Evolutionary conservation across 176 grass and related monocot genomes (phyloP).

Genomic region (Lolium rigidum): DNA sequence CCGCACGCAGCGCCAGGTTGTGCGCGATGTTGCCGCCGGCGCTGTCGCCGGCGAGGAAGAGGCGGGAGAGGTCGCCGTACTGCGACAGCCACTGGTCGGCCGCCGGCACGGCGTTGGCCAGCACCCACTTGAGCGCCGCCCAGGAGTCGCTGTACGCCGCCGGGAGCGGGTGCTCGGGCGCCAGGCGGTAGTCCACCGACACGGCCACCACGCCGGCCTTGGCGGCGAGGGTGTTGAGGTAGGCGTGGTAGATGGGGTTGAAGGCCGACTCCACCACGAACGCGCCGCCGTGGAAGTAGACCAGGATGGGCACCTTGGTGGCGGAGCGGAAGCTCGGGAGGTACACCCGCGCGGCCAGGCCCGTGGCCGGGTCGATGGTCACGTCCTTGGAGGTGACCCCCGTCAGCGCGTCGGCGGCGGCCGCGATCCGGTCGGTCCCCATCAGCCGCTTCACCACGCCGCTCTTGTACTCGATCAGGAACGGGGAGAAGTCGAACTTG

Average conservation of each 20-base stretch:
- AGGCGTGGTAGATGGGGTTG: conserved; percentile 68
- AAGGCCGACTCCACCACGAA: conserved; percentile 73
- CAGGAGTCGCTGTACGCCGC: conserved; percentile 81
- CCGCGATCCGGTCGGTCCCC: conserved; percentile 49
- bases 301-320: conserved; percentile 52
- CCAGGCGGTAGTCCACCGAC: conserved; percentile 80
- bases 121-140: conserved; percentile 78
- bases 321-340: conserved; percentile 41
- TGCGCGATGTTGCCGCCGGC: conserved; percentile 90
- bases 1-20: conserved; percentile 69
- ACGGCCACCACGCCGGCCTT: conserved; percentile 57
- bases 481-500: conserved; percentile 71
- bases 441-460: conserved; percentile 68
- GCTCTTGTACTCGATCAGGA: conserved; percentile 67
- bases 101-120: conserved; percentile 37
- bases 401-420: conserved; percentile 49
- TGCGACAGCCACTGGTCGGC: conserved; percentile 64
- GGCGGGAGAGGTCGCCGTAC: conserved; percentile 61
- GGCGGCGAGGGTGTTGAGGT: conserved; percentile 56
- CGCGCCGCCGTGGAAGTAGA: conserved; percentile 92
- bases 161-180: conserved; percentile 75
- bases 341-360: conserved; percentile 70
- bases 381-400: conserved; percentile 68
- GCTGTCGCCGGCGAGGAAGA: conserved; percentile 81
- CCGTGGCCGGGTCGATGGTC: conserved; percentile 49